Evolutionary conservation across 2,329 filamentous ascomycete species (phyloP), one percentile per base, ranked within the genome.

Genomic region (Penicillium sp.): DNA sequence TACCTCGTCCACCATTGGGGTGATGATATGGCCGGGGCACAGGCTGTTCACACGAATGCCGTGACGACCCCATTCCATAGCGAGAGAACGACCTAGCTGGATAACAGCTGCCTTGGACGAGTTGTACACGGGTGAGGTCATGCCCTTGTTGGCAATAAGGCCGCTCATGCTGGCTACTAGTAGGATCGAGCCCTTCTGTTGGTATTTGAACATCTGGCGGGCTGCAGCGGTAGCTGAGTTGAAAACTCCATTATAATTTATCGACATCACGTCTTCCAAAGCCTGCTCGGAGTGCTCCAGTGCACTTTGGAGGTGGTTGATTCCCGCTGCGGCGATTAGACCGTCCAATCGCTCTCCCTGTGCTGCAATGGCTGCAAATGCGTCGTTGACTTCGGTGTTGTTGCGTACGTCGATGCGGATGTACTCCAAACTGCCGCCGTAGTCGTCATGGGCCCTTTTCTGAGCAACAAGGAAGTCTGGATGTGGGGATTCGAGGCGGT

Each of bases 1-100:
- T 31, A 96, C 82, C 55, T 84, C 82, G 69, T 90, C 84, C 1
- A 93, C 89, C 91, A 96, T 96, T 22, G 88, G 84, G 1, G 81
- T 84, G 25, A 82, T 72, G 42, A 83, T 82, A 56, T 84, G 80
- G 0, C 80, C 81, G 0, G 80, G 80, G 57, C 77, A 81, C 19
- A 83, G 62, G 17, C 76, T 78, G 61, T 84, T 84, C 12, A 84
- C 81, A 2, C 80, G 72, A 46, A 84, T 83, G 1, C 78, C 73
- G 67, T 74, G 72, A 28, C 72, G 73, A 46, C 73, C 79, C 80
- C 76, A 83, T 66, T 84, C 82, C 60, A 80, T 80, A 0, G 82
- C 79, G 28, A 84, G 68, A 10, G 74, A 80, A 25, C 80, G 75
- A 1, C 73, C 71, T 1, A 84, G 73, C 62, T 84, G 80, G 40